Conservation (phyloP, 2,329 filamentous ascomycete genomes). For the Aureobasidium sp. region DNA sequence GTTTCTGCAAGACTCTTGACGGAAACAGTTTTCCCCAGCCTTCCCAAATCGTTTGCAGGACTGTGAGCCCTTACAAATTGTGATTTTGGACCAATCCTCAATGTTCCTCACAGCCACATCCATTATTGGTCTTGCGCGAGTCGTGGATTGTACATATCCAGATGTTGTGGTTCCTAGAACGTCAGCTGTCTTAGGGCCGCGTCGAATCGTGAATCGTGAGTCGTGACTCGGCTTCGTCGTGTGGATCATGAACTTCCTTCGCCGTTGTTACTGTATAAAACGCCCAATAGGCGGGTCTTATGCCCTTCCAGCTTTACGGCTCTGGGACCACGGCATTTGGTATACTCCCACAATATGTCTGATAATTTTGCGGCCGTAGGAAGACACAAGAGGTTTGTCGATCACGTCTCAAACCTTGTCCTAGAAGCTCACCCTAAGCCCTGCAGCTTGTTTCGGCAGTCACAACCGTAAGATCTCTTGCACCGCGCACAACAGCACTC, state of each 20-base stretch:
- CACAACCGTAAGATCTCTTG: neutral
- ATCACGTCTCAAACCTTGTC: neutral
- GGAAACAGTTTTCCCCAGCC: no score
- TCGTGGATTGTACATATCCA: neutral
- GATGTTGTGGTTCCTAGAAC: neutral
- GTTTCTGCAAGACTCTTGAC: no score
- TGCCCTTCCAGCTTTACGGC: neutral
- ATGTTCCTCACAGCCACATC: neutral
- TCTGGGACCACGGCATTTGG: no score
- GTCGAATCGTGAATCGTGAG: neutral
- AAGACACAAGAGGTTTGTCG: neutral
- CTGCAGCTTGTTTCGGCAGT: neutral
- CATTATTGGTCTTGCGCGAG: neutral
- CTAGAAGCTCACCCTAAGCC: neutral
- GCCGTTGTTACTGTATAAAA: neutral
- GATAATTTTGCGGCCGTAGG: neutral
- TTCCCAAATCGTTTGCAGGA: no score
- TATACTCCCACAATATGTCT: no score
- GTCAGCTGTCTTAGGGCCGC: neutral
- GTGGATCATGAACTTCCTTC: neutral
- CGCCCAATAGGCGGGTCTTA: neutral
- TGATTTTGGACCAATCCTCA: neutral
- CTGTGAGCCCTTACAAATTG: neutral
- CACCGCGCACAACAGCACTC: neutral
- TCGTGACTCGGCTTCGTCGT: neutral